Conservation (phyloP, 2,329 filamentous ascomycete species). For the Hysterium pulicare region DNA sequence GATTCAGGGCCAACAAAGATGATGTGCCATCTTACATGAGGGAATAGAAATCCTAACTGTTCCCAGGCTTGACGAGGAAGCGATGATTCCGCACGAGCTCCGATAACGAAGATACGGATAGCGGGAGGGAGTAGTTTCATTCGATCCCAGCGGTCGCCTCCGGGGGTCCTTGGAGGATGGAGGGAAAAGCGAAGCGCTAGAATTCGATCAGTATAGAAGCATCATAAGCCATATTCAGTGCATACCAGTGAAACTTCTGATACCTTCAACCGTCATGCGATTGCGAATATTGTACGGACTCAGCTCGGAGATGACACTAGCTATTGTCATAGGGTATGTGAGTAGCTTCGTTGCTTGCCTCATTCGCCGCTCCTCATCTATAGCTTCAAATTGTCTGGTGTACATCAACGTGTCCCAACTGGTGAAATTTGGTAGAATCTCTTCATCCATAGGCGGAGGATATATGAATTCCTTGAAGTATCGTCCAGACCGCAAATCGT, state of each 20-base stretch:
- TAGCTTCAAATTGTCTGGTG: conserved; percentile 82
- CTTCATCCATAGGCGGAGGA: conserved; percentile 83
- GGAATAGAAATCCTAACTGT: conserved; percentile 91
- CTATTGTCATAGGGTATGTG: conserved; percentile 90
- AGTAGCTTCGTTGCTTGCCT: conserved; percentile 88
- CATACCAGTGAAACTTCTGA: conserved; percentile 90
- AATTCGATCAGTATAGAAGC: conserved; percentile 12
- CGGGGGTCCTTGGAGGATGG: conserved; percentile 79
- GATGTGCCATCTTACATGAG: conserved; percentile 82
- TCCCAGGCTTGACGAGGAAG: conserved; percentile 91
- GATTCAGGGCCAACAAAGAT: conserved; percentile 95
- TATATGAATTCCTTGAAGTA: conserved; percentile 94
- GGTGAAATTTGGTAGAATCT: conserved; percentile 92
- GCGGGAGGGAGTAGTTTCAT: conserved; percentile 81
- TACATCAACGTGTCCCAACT: conserved; percentile 99
- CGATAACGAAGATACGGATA: conserved; percentile 87
- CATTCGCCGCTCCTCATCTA: conserved; percentile 87
- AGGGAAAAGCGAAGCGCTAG: conserved; percentile 87
- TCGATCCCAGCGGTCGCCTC: conserved; percentile 70
- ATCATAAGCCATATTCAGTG: no score
- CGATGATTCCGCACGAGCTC: conserved; percentile 94
- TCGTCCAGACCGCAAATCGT: conserved; percentile 84
- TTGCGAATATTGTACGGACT: conserved; percentile 83
- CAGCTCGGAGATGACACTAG: conserved; percentile 86
- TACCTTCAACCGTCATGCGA: conserved; percentile 77